Evolutionary conservation across 2,329 filamentous ascomycete species (phyloP).

Genomic region (Kalaharituber pfeilii): DNA sequence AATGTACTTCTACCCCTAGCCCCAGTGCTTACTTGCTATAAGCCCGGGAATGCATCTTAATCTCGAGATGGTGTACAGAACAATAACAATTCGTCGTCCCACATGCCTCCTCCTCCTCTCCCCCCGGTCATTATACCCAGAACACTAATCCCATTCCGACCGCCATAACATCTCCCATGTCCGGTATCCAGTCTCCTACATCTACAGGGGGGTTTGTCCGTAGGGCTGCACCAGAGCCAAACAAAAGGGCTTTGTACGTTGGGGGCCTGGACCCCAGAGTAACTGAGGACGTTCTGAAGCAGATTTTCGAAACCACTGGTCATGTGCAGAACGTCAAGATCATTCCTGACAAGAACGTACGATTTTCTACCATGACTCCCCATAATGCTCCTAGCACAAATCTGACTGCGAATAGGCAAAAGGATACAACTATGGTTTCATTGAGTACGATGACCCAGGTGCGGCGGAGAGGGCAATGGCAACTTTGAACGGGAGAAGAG

Average conservation of each 20-base stretch:
- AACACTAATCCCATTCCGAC: conserved; percentile 93
- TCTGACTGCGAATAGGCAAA: conserved; percentile 45
- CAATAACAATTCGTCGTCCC: conserved; percentile 48
- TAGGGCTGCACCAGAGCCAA: conserved; percentile 88
- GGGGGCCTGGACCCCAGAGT: conserved; percentile 88
- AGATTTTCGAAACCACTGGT: conserved; percentile 97
- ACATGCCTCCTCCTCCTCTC: conserved; percentile 80
- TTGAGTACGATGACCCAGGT: conserved; percentile 95
- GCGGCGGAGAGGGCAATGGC: conserved; percentile 94
- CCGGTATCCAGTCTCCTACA: conserved; percentile 64
- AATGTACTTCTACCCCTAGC: conserved; percentile 43
- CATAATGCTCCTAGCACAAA: background rate
- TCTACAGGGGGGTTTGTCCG: conserved; percentile 66
- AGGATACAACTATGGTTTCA: conserved; percentile 97
- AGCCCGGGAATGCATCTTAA: conserved; percentile 39
- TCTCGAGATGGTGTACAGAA: conserved; percentile 59
- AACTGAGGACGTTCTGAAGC: conserved; percentile 86
- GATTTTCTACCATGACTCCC: conserved; percentile 25
- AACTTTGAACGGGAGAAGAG: conserved; percentile 83
- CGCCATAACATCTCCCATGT: conserved; percentile 75
- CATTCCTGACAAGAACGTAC: conserved; percentile 97
- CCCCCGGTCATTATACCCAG: conserved; percentile 69
- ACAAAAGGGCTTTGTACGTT: conserved; percentile 93
- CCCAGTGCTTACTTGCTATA: conserved; percentile 48
- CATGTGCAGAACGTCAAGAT: conserved; percentile 99